A percentile compares a stretch with the other conserved stretches of the same genome.
Conservation (phyloP, 2,329 filamentous ascomycete species). For the Scytalidium lignicola region DNA sequence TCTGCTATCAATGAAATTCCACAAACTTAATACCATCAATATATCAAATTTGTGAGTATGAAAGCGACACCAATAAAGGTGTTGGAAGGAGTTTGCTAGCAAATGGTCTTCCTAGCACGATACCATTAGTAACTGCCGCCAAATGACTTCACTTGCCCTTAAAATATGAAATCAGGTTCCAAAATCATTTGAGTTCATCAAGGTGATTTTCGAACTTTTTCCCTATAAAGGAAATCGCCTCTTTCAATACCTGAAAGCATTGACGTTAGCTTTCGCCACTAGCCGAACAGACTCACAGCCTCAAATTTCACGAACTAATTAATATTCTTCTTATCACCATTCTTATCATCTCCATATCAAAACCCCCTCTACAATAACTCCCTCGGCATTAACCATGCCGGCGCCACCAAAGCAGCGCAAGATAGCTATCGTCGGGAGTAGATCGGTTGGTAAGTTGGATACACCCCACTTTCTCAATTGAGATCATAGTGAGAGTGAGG, state of each 20-base stretch:
- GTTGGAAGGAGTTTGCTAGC: no score
- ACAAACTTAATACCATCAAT: no score
- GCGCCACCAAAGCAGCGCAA: conserved; percentile 72
- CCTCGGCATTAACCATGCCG: conserved; percentile 14
- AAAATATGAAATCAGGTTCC: no score
- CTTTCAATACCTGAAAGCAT: neutral
- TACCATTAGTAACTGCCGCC: no score
- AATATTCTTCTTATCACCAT: neutral
- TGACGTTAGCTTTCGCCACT: neutral
- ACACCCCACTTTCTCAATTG: conserved; percentile 6
- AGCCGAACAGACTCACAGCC: neutral
- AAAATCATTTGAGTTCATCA: no score
- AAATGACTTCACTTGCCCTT: no score
- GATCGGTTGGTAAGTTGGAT: conserved; percentile 69
- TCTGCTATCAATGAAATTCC: no score
- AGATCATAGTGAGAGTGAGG: neutral
- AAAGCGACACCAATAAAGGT: no score
- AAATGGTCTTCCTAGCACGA: no score
- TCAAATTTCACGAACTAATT: neutral
- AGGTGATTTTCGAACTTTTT: neutral
- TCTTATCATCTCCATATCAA: neutral
- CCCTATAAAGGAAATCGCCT: neutral
- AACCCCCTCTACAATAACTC: neutral
- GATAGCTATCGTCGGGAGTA: conserved; percentile 91
- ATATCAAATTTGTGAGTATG: no score